A percentile compares a stretch with the other conserved stretches of the same genome.
Evolutionary conservation across 805 yeast species (phyloP).

Genomic region (Pichia deserticola): DNA sequence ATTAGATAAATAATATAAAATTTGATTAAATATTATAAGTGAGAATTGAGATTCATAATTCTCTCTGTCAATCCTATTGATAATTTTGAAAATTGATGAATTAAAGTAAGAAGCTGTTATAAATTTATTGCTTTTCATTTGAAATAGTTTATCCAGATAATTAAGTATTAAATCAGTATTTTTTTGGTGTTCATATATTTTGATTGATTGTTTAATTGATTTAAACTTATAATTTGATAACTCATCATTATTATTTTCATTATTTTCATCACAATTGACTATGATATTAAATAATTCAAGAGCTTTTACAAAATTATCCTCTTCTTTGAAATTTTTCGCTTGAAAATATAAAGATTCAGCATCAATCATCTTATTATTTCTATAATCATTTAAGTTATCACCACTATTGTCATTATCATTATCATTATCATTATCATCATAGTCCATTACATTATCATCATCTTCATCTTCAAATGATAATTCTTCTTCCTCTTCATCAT

Average conservation of each 20-base stretch:
- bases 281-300: conserved; percentile 19
- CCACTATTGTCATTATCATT: conserved; percentile 2
- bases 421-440: conserved; percentile 6
- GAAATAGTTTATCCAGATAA: conserved; percentile 16
- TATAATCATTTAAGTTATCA: not conserved
- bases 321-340: conserved; percentile 29
- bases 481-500: conserved; percentile 28
- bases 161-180: conserved; percentile 12
- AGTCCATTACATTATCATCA: conserved; percentile 11
- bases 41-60: conserved; percentile 14
- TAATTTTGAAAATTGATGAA: conserved; percentile 25
- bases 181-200: conserved; percentile 18
- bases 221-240: conserved; percentile 24
- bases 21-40: conserved; percentile 16
- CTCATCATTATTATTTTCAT: not conserved
- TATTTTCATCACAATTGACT: not conserved
- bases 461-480: conserved; percentile 26
- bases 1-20: conserved; percentile 12
- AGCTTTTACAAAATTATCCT: conserved; percentile 23
- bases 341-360: conserved; percentile 25
- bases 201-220: conserved; percentile 28
- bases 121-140: conserved; percentile 7
- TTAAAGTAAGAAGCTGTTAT: conserved; percentile 22
- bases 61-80: conserved; percentile 23
- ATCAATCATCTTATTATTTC: conserved; percentile 5